A percentile compares a stretch with the other conserved stretches of the same genome.
Evolutionary conservation across 192 early-diverging fungal genomes (phyloP).

Genomic region (Dimargaris verticillata): DNA sequence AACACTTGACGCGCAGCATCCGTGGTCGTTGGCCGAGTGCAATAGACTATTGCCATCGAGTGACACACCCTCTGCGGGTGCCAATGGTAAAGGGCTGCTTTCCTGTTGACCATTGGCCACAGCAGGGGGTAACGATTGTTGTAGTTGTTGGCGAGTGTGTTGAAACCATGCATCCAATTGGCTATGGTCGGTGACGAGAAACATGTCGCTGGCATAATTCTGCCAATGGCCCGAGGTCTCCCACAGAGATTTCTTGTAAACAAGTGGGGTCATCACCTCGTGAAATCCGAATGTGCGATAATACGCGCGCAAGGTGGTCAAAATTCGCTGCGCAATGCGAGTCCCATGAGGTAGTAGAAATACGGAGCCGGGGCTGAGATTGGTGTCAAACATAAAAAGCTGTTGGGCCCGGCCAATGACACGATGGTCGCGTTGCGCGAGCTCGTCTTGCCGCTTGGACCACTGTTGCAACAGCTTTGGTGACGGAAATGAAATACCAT

Average conservation of each 20-base stretch:
- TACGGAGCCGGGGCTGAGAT: slow-evolving; percentile 45
- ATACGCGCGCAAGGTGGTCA: slow-evolving; percentile 55
- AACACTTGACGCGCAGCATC: not conserved
- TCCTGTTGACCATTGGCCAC: too few relatives aligned
- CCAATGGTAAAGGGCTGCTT: too few relatives aligned
- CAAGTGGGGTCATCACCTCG: slow-evolving; percentile 81
- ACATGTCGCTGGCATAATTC: slow-evolving; percentile 93
- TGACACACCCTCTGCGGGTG: not conserved
- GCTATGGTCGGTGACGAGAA: slow-evolving; percentile 26
- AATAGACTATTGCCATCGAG: not conserved
- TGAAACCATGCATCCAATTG: not conserved
- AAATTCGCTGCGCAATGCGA: slow-evolving; percentile 63
- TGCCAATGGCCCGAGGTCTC: slow-evolving; percentile 90
- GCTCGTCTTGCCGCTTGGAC: slow-evolving; percentile 31
- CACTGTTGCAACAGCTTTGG: slow-evolving; percentile 33
- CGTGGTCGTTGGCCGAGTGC: not conserved
- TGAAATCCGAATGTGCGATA: slow-evolving; percentile 63
- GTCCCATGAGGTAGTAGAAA: slow-evolving; percentile 63
- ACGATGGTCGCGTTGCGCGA: slow-evolving; percentile 41
- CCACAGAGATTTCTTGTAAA: slow-evolving; percentile 89
- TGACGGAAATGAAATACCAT: slow-evolving; percentile 52
- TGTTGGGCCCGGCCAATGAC: slow-evolving; percentile 46
- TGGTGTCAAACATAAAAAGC: slow-evolving; percentile 51
- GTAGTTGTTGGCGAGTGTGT: not conserved
- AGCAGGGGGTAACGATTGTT: not conserved